phyloP scores from a whole-genome alignment of 1,139 yeast genomes.

The Saccharomyces uvarum region DNA sequence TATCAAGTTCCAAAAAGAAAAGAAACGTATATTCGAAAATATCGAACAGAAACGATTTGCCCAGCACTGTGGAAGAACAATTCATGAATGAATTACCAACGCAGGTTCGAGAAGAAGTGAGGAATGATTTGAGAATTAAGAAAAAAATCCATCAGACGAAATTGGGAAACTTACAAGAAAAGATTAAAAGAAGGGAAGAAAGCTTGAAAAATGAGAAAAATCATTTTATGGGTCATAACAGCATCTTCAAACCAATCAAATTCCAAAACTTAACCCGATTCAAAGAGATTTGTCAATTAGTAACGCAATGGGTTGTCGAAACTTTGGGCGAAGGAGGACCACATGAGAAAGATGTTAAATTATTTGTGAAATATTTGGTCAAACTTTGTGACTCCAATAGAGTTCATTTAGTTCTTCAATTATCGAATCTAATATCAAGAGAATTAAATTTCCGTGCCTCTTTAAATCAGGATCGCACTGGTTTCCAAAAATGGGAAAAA shows the following conservation, averaged over 20 bases:
- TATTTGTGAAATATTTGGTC: constrained; percentile 33
- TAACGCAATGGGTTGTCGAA: constrained; percentile 44
- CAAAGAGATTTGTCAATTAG: constrained; percentile 34
- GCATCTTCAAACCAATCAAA: constrained; percentile 31
- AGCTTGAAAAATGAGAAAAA: constrained; percentile 12
- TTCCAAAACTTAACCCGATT: constrained; percentile 35
- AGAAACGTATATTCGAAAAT: background rate
- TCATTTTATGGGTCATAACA: constrained; percentile 23
- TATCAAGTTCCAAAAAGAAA: background rate
- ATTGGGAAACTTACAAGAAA: constrained; percentile 15
- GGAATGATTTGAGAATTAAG: constrained; percentile 27
- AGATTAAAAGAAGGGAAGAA: constrained; percentile 31
- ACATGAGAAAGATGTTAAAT: constrained; percentile 45
- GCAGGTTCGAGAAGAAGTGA: constrained; percentile 28
- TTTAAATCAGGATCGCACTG: constrained; percentile 8
- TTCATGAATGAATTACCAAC: constrained; percentile 27
- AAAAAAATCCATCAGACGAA: constrained; percentile 33
- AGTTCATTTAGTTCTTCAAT: constrained; percentile 19
- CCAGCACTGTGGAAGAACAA: constrained; percentile 19
- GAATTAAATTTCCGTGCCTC: constrained; percentile 15
- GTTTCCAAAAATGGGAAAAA: constrained; percentile 30
- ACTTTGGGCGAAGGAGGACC: constrained; percentile 47
- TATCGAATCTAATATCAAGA: constrained; percentile 19
- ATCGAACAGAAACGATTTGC: constrained; percentile 1
- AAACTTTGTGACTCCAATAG: constrained; percentile 21